Base-by-base conservation (phyloP, 768 basidiomycete species). In the Calocera viscosa region DNA sequence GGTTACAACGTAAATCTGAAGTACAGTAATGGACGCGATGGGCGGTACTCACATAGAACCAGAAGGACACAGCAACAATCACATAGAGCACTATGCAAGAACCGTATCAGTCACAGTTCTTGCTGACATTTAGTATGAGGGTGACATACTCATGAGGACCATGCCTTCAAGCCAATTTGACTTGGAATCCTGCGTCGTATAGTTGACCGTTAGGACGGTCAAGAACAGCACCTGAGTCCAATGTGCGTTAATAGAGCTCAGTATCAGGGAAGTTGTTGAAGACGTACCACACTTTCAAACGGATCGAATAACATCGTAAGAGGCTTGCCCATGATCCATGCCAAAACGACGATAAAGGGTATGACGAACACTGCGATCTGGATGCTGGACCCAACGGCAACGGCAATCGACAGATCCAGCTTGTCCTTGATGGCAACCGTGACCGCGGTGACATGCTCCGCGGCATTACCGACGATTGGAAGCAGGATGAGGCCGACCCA, bases 371-470 rank as follows among this genome's bases (percentile, higher is more conserved):
- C 82, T 0, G 89, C 85, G 68, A 88, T 88, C 32, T 63, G 22
- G 67, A 63, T 65, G 43, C 53, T 60, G 2, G 53, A 60, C 30
- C 53, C 53, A 32, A 60, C 53, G 2, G 53, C 53, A 7, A 60
- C 53, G 24, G 14, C 53, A 66, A 96, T 79, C 72, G 89, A 90
- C 3, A 96, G 82, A 53, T 90, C 90, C n/a, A 96, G 78, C 74
- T 94, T 92, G 75, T 78, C 77, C 76, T 94, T 94, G 68, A 91
- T 32, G 16, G 53, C 53, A 28, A 60, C 88, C 0, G 93, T 88
- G 30, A 96, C 91, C 17, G 94, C 93, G 1, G 92, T 96, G 47
- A 87, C 87, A 73, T 94, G 93, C 73, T 96, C 94, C 26, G 90
- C 91, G 7, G 91, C 89, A 73, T 92, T 93, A 22, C 91, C 91